A percentile compares a stretch with the other conserved stretches of the same genome.
Conservation (phyloP, 176 grass and related monocot genomes). For the Calamus simplicifolius region DNA sequence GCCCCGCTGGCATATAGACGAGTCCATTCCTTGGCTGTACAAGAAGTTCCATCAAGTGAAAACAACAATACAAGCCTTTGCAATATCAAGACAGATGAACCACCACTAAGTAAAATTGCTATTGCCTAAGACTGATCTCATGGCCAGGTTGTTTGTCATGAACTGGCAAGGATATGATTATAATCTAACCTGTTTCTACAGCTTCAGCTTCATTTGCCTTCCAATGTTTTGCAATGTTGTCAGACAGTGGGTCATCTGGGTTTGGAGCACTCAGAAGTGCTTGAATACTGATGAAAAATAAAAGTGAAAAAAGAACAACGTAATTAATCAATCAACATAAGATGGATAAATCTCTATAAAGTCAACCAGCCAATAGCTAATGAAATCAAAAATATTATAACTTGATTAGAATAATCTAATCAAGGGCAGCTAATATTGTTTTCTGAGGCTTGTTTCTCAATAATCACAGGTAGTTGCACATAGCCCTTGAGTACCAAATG, state of each 20-base stretch:
- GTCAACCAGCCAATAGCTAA: too few species aligned
- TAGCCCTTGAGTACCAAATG: too few species aligned
- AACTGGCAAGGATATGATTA: background rate
- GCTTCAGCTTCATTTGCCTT: constrained; percentile 91
- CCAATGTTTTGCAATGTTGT: constrained; percentile 98
- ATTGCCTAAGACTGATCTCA: background rate
- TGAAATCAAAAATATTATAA: too few species aligned
- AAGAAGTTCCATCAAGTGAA: background rate
- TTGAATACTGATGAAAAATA: constrained; percentile 58
- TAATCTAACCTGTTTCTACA: constrained; percentile 77
- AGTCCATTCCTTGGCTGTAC: constrained; percentile 95
- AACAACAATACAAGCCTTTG: background rate
- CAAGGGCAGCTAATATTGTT: too few species aligned
- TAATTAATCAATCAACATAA: background rate
- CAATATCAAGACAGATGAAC: background rate
- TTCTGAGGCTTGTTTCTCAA: too few species aligned
- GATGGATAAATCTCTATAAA: background rate
- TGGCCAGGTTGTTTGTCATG: background rate
- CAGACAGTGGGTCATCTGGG: constrained; percentile 91
- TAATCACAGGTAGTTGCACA: too few species aligned
- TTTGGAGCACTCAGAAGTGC: constrained; percentile 95
- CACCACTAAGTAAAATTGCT: background rate
- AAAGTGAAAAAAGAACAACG: background rate
- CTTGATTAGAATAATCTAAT: too few species aligned
- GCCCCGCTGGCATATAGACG: constrained; percentile 71